Evolutionary conservation across 2,329 filamentous ascomycete species (phyloP), one percentile per base, ranked within the genome.

Genomic region (Aspergillus sp.): DNA sequence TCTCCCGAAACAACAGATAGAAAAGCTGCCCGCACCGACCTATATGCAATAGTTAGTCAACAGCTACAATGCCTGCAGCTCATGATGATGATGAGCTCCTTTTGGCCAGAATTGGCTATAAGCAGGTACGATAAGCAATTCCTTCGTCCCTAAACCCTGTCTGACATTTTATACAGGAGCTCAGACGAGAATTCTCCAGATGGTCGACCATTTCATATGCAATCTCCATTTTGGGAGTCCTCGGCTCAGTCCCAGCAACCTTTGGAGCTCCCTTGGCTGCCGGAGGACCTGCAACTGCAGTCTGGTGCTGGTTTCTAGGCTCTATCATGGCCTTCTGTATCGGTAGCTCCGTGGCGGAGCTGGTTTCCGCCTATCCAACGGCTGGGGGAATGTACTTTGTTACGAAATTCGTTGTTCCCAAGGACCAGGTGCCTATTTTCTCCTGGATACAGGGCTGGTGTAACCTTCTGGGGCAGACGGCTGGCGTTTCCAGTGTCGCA

Each of bases 361-460:
- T 89, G 56, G 86, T 89, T 30, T 89, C 86, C 7, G 87, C 86
- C 34, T 89, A 89, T 74, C 87, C 87, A 38, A 89, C 87, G 2
- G 86, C 86, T 2, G 87, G 87, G 22, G 87, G 87, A 3, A 89
- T 89, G 85, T 89, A 89, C 73, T 89, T 88, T 71, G 86, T 88
- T 38, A 87, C 85, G 9, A 89, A 89, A 68, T 83, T 87, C 69
- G 86, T 89, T 38, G 86, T 89, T 2, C 86, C 86, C 8, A 76
- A 80, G 17, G 81, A 86, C 59, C 83, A 87, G 69, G 85, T 88
- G 31, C 83, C 87, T 2, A 82, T 87, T 13, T 88, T 86, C 80
- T 83, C 85, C 0, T 89, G 87, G 87, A 79, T 88, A 48, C 86
- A 88, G 59, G 87, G 87, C n/a, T 89, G 86, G 87, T 87, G 85